Base-by-base conservation (phyloP, 257 asterid species). In the Cinchona pubescens region DNA sequence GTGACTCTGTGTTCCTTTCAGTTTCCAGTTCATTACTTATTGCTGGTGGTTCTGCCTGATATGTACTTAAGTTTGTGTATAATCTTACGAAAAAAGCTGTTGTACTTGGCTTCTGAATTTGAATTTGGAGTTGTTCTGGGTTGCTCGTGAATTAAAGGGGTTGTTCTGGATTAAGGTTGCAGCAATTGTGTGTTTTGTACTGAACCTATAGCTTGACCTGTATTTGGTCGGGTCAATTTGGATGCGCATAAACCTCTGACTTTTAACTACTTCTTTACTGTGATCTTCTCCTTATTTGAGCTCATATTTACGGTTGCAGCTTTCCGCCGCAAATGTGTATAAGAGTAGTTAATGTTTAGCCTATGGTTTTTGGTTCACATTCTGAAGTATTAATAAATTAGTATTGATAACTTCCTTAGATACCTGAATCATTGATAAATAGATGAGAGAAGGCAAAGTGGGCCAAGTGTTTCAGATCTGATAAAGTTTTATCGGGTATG, bases 1-100 rank as follows among this genome's bases (percentile, higher is more conserved):
- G 98, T 88, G 72, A 58, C 79, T 78, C 65, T n/a, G 34, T 43
- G 29, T 74, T 53, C 19, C 35, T 55, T 64, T n/a, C 25, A 45
- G 38, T 25, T 79, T 66, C 49, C 30, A 46, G 53, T 64, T 65
- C 37, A 1, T 67, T 53, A 27, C 34, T 40, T 43, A 29, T 43
- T 37, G 48, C 7, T 32, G 1, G 45, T 27, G 15, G 32, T 29
- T 32, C 30, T 38, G 11, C 67, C 37, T 23, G 49, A 16, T 29
- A 49, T 55, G 13, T 27, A 11, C n/a, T 56, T 30, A 48, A 61
- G 12, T 30, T 16, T 72, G n/a, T 35, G 75, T 12, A 7, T 23
- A 0, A 19, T 8, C 32, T 7, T 46, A 48, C 29, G 42, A 19
- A 29, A 27, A 42, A 25, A 30, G 38, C 16, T 25, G 58, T 0